These are phyloP conservation scores for Picochlorum sp. DNA, from an alignment of 139 green algal genomes.

Conservation along the genomic window DNA sequence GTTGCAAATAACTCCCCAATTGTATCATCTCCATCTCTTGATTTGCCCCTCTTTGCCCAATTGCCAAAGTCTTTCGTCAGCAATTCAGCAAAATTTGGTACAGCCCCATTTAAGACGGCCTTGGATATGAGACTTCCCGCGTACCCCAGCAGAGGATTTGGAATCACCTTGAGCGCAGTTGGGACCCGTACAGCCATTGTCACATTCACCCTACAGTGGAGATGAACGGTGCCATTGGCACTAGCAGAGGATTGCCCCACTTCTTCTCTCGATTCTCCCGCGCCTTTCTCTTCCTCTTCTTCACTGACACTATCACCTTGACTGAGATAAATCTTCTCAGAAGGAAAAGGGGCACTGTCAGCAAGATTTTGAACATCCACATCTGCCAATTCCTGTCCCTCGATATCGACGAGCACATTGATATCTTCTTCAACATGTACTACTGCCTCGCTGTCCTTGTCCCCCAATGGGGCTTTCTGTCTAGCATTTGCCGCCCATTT, in stretches of 20 bases:
- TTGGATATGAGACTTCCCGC: conserved; percentile 14
- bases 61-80: conserved; percentile 20
- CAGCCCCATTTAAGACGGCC: conserved; percentile 9
- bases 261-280: background rate
- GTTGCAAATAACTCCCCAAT: conserved; percentile 4
- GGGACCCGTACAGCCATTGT: conserved; percentile 24
- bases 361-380: background rate
- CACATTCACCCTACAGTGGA: conserved; percentile 21
- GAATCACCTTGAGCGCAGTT: conserved; percentile 13
- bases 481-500: conserved; percentile 17
- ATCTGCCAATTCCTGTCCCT: background rate
- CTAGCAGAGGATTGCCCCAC: background rate
- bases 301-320: background rate
- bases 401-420: background rate
- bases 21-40: conserved; percentile 6
- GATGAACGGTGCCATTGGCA: background rate
- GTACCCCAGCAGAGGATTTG: conserved; percentile 26
- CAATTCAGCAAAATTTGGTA: conserved; percentile 28
- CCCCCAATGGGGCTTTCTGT: background rate
- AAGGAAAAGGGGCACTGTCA: conserved; percentile 2
- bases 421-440: background rate
- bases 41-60: conserved; percentile 8
- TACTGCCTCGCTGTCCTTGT: background rate
- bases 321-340: conserved; percentile 7
- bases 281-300: conserved; percentile 4